Evolutionary conservation across 2,329 filamentous ascomycete species (phyloP), one percentile per base, ranked within the genome.

Genomic region (Westerdykella aurantiaca): DNA sequence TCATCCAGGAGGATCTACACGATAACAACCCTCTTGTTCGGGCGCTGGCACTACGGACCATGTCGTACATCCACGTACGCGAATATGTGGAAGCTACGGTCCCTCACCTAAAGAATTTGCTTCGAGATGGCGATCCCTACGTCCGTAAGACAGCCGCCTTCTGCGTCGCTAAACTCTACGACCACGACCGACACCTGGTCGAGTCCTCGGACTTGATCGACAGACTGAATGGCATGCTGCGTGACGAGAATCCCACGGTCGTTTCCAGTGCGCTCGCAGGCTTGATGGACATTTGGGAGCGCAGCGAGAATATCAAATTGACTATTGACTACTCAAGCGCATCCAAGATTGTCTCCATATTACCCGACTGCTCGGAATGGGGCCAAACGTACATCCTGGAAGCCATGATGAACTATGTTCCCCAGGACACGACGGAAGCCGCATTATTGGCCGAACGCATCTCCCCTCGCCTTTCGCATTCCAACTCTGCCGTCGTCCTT

Each of bases 281-380:
- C 31, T 68, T 98, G 60, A 93, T 95, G 81, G 93, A 98, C 68
- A 97, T 98, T 39, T 98, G 93, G 93, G 93, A 97, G 67, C 80
- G 91, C 46, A 97, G 90, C 64, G 91, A 97, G 68, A 88, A 86
- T 46, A 98, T 98, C 69, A 96, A 95, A 66, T 81, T 98, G 50
- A 97, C 93, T 3, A 96, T 98, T 57, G 93, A 98, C 70, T 97
- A 98, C 65, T 82, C 82, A 50, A 98, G 95, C 69, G 93, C 93
- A 21, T 97, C 91, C 41, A 98, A 98, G 72, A 93, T 98, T 75
- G 89, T 97, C 31, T 89, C 93, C 35, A 97, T 98, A 48, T 70
- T 98, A 18, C 85, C 93, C 1, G 93, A 98, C 66, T 97, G 93
- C 71, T 97, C 93, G 14, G 93, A 98, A 77, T 98, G 93, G 93